A percentile compares a stretch with the other conserved stretches of the same genome.
Evolutionary conservation across 768 basidiomycete genomes (phyloP).

Genomic region (Podaxis sp.): DNA sequence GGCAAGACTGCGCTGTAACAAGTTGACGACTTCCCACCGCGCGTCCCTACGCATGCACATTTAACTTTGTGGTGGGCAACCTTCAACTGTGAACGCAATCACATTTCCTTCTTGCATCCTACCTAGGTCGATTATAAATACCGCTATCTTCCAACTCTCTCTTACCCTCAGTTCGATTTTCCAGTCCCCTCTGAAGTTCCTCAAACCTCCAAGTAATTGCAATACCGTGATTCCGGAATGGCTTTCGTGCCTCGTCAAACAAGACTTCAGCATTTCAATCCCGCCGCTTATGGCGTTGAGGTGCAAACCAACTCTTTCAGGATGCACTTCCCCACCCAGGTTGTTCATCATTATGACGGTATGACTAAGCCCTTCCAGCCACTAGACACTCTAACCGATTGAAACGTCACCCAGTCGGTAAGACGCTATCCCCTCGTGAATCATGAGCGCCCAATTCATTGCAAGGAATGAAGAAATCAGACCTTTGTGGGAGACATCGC

Average conservation of each 20-base stretch:
- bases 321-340: background rate
- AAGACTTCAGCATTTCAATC: slow-evolving; percentile 3
- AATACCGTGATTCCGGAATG: background rate
- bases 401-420: background rate
- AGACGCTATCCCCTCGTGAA: background rate
- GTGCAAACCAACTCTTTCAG: slow-evolving; percentile 7
- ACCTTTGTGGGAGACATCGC: slow-evolving; percentile 19
- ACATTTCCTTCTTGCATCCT: background rate
- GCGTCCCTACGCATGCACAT: background rate
- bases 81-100: slow-evolving; percentile 6
- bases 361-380: background rate
- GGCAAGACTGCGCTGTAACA: background rate
- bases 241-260: background rate
- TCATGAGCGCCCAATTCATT: background rate
- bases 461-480: slow-evolving; percentile 14
- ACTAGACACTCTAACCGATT: background rate
- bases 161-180: background rate
- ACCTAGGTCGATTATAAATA: slow-evolving; percentile 1
- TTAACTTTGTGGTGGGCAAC: slow-evolving; percentile 8
- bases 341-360: slow-evolving; percentile 10
- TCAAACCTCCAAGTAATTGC: background rate
- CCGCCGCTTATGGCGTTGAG: background rate
- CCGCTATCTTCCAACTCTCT: background rate
- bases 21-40: slow-evolving; percentile 12
- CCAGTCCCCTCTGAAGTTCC: background rate